Percentiles rank a stretch among this genome's conserved stretches.
phyloP scores from a whole-genome alignment of 164 flowering plant genomes.

The Magnolia kwangsiensis region DNA sequence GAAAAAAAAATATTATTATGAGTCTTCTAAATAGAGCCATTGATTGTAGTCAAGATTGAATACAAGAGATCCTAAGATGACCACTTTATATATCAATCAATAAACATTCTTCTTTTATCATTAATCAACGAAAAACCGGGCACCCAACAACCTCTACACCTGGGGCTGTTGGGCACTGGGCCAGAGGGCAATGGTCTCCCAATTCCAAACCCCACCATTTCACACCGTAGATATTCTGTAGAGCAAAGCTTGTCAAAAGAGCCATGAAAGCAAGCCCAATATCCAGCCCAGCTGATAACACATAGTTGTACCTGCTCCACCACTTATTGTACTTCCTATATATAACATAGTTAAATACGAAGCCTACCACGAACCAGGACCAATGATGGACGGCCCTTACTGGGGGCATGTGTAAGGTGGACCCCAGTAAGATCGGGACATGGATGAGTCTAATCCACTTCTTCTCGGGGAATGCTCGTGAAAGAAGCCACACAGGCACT shows the following conservation, averaged over 20 bases:
- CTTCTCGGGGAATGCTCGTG: conserved; percentile 68
- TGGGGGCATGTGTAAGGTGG: conserved; percentile 78
- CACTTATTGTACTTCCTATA: conserved; percentile 73
- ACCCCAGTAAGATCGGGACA: conserved; percentile 86
- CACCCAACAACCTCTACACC: conserved; percentile 61
- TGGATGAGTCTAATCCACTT: conserved; percentile 83
- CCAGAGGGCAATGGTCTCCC: conserved; percentile 76
- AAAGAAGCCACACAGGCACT: conserved; percentile 62
- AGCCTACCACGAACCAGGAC: conserved; percentile 72
- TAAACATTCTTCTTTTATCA: too few relatives aligned
- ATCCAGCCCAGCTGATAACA: conserved; percentile 86
- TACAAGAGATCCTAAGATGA: too few relatives aligned
- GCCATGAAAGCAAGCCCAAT: conserved; percentile 93
- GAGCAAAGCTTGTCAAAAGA: conserved; percentile 57
- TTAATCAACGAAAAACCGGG: conserved; percentile 26
- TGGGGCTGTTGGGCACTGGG: conserved; percentile 78
- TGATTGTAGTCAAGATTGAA: too few relatives aligned
- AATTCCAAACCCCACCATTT: conserved; percentile 75
- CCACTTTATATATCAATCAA: too few relatives aligned
- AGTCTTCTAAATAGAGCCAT: too few relatives aligned
- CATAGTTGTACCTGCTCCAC: conserved; percentile 91
- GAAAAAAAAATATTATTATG: too few relatives aligned
- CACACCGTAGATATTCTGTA: conserved; percentile 43
- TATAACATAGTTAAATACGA: conserved; percentile 67
- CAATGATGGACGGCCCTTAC: conserved; percentile 75